Base-by-base conservation (phyloP, 768 basidiomycete genomes). In the Albatrellus ellisii region DNA sequence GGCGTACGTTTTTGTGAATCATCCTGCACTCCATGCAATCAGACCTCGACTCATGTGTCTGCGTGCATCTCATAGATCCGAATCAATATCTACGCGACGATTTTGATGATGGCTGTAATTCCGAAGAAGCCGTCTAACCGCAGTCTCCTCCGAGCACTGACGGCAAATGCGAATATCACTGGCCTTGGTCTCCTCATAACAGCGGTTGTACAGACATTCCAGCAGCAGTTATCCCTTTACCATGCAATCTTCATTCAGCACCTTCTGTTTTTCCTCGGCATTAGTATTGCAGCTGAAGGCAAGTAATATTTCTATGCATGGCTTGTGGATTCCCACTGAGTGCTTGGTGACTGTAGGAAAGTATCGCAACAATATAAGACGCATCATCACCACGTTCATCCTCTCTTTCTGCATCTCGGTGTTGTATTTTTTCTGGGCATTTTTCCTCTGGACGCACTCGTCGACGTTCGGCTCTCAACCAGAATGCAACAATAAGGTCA, bases 101-200 rank as follows among this genome's bases (percentile, higher is more conserved):
- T 48, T 26, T 0, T 46, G 2, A 10, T 48, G 6, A 44, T 48
- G 9, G 36, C 47, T 1, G 0, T 39, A 17, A 15, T 46, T 15
- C 47, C 47, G 1, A n/a, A 15, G 15, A 42, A 17, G 2, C 40
- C 45, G n/a, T 7, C 38, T 9, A 48, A 44, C 9, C 31, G 35
- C 24, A 40, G 39, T 11, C 9, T 48, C 3, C 25, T 47, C 8
- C n/a, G 27, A 2, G 26, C 29, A 1, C 11, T 48, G 15, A 41
- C 37, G 18, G 6, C 31, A 10, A 42, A 34, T 18, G 36, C 40
- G 1, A 41, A 41, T 18, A 1, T 48, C 14, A 2, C 47, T 18
- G 45, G 47, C 7, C 28, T 46, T 22, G 45, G 36, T 17, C 45
- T 48, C 7, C 45, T 48, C 26, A 3, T 48, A 12, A 42, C 45